Evolutionary conservation across 345 rosid species (phyloP), one percentile per base, ranked within the genome.

Genomic region (Microcos paniculata): DNA sequence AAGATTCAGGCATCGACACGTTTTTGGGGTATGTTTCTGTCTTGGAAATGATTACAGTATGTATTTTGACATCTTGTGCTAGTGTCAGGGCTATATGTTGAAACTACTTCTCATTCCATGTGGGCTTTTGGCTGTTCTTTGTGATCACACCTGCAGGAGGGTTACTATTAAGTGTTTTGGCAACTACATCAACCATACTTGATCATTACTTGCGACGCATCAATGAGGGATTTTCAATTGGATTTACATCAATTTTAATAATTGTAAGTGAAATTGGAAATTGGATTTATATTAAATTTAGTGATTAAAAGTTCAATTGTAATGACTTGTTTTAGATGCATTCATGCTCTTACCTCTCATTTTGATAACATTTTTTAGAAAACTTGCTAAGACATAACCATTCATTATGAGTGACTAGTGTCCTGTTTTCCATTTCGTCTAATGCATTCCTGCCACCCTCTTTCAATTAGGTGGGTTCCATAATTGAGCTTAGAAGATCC

Each of bases 1-100:
- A 89, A 86, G 85, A 83, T 95, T 78, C 99, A 95, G 84, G 97
- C 96, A 83, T 95, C 99, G 56, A 90, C 99, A 28, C 94, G 98
- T 67, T 93, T 95, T 85, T 93, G 99, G 99, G 99, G 98, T 95
- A 89, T 72, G 66, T 70, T 57, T 72, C 42, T 61, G 26, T 65
- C 52, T 63, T 11, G 12, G 21, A 69, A 43, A 23, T 56, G 4
- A 14, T 30, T 26, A 14, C 0, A 31, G 16, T 21, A 52, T 59
- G 19, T 19, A 28, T 52, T 67, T 46, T 75, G 11, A 45, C 62
- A 62, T 68, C 73, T 31, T 43, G 19, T 49, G 73, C 45, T 11
- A 19, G 56, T 63, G 45, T 61, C 15, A 59, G 23, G 66, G 40
- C 45, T n/a, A 28, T 38, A 9, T n/a, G 24, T 59, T 61, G 58